Conservation (phyloP, 805 yeast genomes). For the Yarrowia bubula region DNA sequence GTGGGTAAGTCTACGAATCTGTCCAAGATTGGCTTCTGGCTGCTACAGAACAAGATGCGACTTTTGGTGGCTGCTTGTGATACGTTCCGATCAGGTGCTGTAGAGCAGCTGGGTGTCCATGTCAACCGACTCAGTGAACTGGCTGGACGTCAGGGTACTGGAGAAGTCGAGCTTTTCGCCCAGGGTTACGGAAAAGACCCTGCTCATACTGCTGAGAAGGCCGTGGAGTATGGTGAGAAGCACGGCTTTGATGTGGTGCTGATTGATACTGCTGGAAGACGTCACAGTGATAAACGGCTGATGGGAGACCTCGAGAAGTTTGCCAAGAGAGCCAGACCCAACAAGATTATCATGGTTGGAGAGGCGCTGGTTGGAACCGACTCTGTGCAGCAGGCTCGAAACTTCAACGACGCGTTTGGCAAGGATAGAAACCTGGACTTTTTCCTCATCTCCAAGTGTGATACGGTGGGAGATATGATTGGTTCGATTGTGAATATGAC, state of each 20-base stretch:
- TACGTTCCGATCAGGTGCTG: constrained; percentile 97
- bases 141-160: constrained; percentile 50
- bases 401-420: constrained; percentile 92
- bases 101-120: constrained; percentile 94
- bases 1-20: constrained; percentile 96
- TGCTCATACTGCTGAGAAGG: constrained; percentile 87
- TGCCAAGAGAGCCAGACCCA: constrained; percentile 93
- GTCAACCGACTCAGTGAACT: constrained; percentile 76
- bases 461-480: constrained; percentile 93
- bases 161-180: constrained; percentile 73
- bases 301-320: constrained; percentile 96
- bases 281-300: constrained; percentile 89
- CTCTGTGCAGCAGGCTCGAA: constrained; percentile 90
- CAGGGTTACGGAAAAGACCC: constrained; percentile 99
- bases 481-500: constrained; percentile 98
- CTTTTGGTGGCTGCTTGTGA: constrained; percentile 96
- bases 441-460: constrained; percentile 90
- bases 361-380: constrained; percentile 98
- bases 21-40: constrained; percentile 94
- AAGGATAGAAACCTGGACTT: constrained; percentile 76
- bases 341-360: constrained; percentile 97
- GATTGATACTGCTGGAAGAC: constrained; percentile 96
- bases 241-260: constrained; percentile 78
- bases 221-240: constrained; percentile 73
- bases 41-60: constrained; percentile 79